Conservation (phyloP, 2,329 filamentous ascomycete genomes). For the Triangularia setosa region DNA sequence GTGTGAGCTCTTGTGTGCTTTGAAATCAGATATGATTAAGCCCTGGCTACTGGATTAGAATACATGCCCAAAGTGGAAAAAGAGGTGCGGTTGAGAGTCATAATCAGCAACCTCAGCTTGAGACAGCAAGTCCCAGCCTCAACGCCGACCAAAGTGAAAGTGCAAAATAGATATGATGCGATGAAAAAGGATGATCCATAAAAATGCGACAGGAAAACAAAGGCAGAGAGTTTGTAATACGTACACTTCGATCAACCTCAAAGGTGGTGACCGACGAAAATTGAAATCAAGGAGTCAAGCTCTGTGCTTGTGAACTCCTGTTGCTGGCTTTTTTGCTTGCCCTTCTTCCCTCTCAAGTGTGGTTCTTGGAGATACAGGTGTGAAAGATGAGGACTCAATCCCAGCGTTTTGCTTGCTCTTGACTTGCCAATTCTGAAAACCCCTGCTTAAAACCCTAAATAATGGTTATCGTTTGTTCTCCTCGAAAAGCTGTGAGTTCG, state of each 20-base stretch:
- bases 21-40: conserved; percentile 20
- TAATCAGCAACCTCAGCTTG: conserved; percentile 34
- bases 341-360: conserved; percentile 1
- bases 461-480: conserved; percentile 3
- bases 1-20: neutral
- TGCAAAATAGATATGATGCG: conserved; percentile 25
- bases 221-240: conserved; percentile 45
- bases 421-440: neutral
- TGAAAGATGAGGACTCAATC: neutral
- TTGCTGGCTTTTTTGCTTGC: neutral
- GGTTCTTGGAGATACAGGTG: neutral
- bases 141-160: neutral
- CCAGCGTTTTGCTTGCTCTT: neutral
- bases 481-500: neutral
- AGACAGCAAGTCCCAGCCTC: conserved; percentile 25
- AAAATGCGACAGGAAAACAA: conserved; percentile 33
- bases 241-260: conserved; percentile 47
- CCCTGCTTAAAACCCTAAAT: neutral
- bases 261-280: conserved; percentile 23
- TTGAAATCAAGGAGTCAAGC: neutral
- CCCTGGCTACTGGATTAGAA: conserved; percentile 30
- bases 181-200: conserved; percentile 15
- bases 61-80: conserved; percentile 25
- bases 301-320: conserved; percentile 6
- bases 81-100: conserved; percentile 28